Base-by-base conservation (phyloP, 768 basidiomycete genomes). In the Amanita rimosa region DNA sequence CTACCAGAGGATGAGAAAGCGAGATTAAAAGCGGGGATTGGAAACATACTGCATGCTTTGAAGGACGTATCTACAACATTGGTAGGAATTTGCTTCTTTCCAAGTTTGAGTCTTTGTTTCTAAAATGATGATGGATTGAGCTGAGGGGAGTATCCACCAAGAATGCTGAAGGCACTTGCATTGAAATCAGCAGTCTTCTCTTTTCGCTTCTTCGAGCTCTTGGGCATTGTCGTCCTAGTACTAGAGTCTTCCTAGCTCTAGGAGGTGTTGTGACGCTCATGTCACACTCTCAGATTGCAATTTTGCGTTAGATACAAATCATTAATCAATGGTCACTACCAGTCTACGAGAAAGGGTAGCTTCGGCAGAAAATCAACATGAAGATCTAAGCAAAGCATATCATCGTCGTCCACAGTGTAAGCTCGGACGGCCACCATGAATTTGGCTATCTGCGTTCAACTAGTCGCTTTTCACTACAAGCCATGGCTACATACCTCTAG, bases 41-140 rank as follows among this genome's bases (percentile, higher is more conserved):
- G 17, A 13, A 43, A 71, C 86, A 57, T 59, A 96, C 95, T 90
- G 51, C 90, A 80, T 27, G 91, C 82, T 62, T 94, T 92, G 76
- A 95, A 97, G 1, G 94, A 93, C 1, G 95, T 98, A 65, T 98
- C 90, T 55, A 97, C 78, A 4, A 79, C 88, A 73, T 98, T 98
- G 40, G 68, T 73, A 8, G 92, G 73, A 8, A 70, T 61, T 57
- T 85, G 78, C 64, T 94, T 98, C 63, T 95, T 99, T 31, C 95
- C 95, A 44, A 99, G 85, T 65, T 96, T 99, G 33, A 96, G 74
- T 64, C 88, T 97, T 21, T 90, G 81, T 90, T 93, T 97, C 91
- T 97, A n/a, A n/a, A n/a, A 33, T 51, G 22, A n/a, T 44, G 16
- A 21, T 27, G 24, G 50, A 35, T 35, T 54, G 46, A 52, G 49